Evolutionary conservation across 2,329 filamentous ascomycete genomes (phyloP).

Genomic region (Tolypocladium amazonense): DNA sequence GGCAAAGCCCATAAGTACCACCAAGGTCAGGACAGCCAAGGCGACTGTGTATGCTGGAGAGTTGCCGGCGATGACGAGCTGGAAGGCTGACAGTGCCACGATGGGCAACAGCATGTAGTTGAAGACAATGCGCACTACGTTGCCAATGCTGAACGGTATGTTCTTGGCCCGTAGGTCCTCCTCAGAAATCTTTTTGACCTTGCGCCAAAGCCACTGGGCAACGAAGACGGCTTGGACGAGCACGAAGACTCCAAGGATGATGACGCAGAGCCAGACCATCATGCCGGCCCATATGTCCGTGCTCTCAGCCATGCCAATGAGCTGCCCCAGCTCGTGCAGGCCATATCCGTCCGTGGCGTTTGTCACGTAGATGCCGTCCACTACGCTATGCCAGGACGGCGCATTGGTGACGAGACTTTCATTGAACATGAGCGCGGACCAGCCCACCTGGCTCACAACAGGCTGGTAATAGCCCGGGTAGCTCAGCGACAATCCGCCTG

Average conservation of each 20-base stretch:
- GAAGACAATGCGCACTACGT: slow-evolving; percentile 75
- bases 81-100: slow-evolving; percentile 79
- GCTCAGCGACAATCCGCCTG: slow-evolving; percentile 73
- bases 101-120: slow-evolving; percentile 88
- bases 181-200: slow-evolving; percentile 60
- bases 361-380: slow-evolving; percentile 79
- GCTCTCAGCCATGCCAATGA: slow-evolving; percentile 66
- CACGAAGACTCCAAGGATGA: slow-evolving; percentile 56
- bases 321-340: slow-evolving; percentile 66
- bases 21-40: slow-evolving; percentile 63
- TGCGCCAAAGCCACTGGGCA: slow-evolving; percentile 64
- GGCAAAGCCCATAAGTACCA: slow-evolving; percentile 62
- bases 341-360: slow-evolving; percentile 77
- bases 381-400: slow-evolving; percentile 53
- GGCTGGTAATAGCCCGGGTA: slow-evolving; percentile 96
- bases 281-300: slow-evolving; percentile 89
- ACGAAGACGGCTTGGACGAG: slow-evolving; percentile 70
- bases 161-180: slow-evolving; percentile 90
- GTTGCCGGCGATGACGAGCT: slow-evolving; percentile 63
- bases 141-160: slow-evolving; percentile 72
- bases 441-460: slow-evolving; percentile 74
- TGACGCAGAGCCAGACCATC: slow-evolving; percentile 79
- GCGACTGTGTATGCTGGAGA: slow-evolving; percentile 64
- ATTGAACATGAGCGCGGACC: slow-evolving; percentile 91
- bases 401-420: slow-evolving; percentile 69